Percentiles rank a stretch among this genome's conserved stretches.
phyloP scores from a whole-genome alignment of 2,329 filamentous ascomycete genomes.

The Trichophyton schoenleinii region DNA sequence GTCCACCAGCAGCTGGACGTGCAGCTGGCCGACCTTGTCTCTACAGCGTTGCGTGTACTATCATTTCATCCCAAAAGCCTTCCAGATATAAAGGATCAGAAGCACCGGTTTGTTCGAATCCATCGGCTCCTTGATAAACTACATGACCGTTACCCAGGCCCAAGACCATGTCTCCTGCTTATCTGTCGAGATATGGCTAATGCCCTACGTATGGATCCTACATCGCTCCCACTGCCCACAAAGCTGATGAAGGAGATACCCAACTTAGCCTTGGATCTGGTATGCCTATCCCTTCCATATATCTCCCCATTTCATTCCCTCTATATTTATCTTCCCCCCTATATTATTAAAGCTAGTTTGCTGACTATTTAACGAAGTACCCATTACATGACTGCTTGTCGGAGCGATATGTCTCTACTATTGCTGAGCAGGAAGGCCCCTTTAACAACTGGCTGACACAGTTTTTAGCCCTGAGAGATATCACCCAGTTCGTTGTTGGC shows the following conservation, averaged over 20 bases:
- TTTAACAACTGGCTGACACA: slow-evolving; percentile 29
- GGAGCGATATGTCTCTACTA: slow-evolving; percentile 24
- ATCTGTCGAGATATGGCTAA: slow-evolving; percentile 29
- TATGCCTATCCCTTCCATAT: slow-evolving; percentile 25
- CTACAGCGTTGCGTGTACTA: slow-evolving; percentile 28
- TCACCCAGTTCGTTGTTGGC: slow-evolving; percentile 29
- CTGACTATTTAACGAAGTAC: slow-evolving; percentile 20
- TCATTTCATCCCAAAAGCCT: slow-evolving; percentile 29
- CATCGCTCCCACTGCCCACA: slow-evolving; percentile 23
- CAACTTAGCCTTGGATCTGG: slow-evolving; percentile 28
- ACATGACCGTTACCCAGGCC: slow-evolving; percentile 30
- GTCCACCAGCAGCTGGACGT: slow-evolving; percentile 23
- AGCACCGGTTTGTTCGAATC: slow-evolving; percentile 29
- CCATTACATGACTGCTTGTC: slow-evolving; percentile 27
- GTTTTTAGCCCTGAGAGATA: slow-evolving; percentile 30
- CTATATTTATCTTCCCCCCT: too few species aligned
- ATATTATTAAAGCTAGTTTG: not conserved
- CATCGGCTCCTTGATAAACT: slow-evolving; percentile 28
- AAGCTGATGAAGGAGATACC: slow-evolving; percentile 26
- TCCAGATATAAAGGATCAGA: slow-evolving; percentile 23
- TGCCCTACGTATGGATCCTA: slow-evolving; percentile 25
- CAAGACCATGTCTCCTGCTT: slow-evolving; percentile 29
- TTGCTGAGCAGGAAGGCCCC: slow-evolving; percentile 21
- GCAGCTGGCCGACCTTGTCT: slow-evolving; percentile 29
- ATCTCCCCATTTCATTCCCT: not conserved